Evolutionary conservation across 116 monocot species (phyloP).

Genomic region (Iris pallida): DNA sequence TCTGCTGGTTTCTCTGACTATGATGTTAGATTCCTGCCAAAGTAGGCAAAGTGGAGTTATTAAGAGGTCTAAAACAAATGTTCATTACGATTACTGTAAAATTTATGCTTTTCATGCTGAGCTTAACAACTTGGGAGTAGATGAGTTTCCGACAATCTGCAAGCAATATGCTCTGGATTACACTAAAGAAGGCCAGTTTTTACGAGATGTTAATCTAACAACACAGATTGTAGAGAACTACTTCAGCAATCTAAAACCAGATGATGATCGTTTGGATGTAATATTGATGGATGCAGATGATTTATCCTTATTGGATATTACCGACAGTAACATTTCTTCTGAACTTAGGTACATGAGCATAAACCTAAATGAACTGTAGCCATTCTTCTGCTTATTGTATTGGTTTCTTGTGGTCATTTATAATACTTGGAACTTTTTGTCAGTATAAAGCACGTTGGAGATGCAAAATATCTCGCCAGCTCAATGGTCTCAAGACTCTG

Average conservation of each 20-base stretch:
- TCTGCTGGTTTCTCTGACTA: constrained; percentile 28
- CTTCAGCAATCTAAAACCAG: constrained; percentile 22
- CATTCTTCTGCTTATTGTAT: neutral
- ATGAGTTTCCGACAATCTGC: constrained; percentile 30
- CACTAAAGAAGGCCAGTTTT: constrained; percentile 5
- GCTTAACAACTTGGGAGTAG: constrained; percentile 29
- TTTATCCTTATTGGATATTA: neutral
- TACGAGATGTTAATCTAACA: constrained; percentile 27
- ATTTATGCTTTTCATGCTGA: constrained; percentile 32
- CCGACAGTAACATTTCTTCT: neutral
- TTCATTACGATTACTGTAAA: constrained; percentile 22
- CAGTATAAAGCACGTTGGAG: constrained; percentile 26
- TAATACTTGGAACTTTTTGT: neutral
- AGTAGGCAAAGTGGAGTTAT: constrained; percentile 12
- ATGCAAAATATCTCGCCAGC: constrained; percentile 11
- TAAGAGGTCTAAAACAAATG: constrained; percentile 11
- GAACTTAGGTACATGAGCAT: constrained; percentile 11
- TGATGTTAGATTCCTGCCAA: constrained; percentile 47
- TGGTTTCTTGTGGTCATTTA: too few relatives aligned
- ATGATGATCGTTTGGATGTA: constrained; percentile 23
- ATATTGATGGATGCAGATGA: constrained; percentile 45
- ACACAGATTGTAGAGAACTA: constrained; percentile 31
- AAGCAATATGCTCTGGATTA: constrained; percentile 9
- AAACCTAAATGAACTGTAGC: constrained; percentile 1
- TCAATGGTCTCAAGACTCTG: constrained; percentile 17